phyloP scores from a whole-genome alignment of 805 yeast species.

The Teunomyces tritomae region DNA sequence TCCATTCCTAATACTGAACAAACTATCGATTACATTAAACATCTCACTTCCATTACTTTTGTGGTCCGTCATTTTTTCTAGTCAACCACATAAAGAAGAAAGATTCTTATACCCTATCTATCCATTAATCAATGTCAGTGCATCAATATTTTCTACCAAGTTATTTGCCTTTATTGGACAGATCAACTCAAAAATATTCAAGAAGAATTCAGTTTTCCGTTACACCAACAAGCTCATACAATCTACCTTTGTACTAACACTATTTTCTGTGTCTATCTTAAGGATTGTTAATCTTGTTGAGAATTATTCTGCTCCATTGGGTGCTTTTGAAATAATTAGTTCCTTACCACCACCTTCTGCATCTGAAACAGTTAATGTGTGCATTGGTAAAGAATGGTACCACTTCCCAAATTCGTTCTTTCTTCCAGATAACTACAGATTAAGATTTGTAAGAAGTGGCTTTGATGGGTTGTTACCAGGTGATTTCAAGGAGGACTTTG shows the following conservation, averaged over 20 bases:
- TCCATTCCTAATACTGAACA: slow-evolving; percentile 11
- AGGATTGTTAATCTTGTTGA: slow-evolving; percentile 59
- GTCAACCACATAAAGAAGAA: slow-evolving; percentile 92
- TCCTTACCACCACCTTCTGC: slow-evolving; percentile 1
- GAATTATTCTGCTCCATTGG: slow-evolving; percentile 74
- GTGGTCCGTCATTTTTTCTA: slow-evolving; percentile 66
- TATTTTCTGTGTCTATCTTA: slow-evolving; percentile 33
- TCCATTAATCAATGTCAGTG: slow-evolving; percentile 61
- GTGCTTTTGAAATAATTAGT: slow-evolving; percentile 10
- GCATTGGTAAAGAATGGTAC: slow-evolving; percentile 96
- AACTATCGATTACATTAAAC: slow-evolving; percentile 11
- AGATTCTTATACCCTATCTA: slow-evolving; percentile 86
- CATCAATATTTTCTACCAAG: slow-evolving; percentile 46
- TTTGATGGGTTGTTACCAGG: slow-evolving; percentile 89
- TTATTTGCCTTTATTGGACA: slow-evolving; percentile 9
- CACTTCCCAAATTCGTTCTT: slow-evolving; percentile 88
- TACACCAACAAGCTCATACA: slow-evolving; percentile 9
- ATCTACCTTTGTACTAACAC: slow-evolving; percentile 27
- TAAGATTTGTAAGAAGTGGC: slow-evolving; percentile 70
- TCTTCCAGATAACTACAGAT: slow-evolving; percentile 59
- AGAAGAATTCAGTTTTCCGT: slow-evolving; percentile 2
- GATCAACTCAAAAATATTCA: slow-evolving; percentile 5
- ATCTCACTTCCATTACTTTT: slow-evolving; percentile 47
- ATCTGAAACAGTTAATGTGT: slow-evolving; percentile 45
- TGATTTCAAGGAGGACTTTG: slow-evolving; percentile 57